Percentiles rank a stretch among this genome's conserved stretches.
phyloP scores from a whole-genome alignment of 495 filamentous ascomycete genomes.

The Rostrohypoxylon terebratum region DNA sequence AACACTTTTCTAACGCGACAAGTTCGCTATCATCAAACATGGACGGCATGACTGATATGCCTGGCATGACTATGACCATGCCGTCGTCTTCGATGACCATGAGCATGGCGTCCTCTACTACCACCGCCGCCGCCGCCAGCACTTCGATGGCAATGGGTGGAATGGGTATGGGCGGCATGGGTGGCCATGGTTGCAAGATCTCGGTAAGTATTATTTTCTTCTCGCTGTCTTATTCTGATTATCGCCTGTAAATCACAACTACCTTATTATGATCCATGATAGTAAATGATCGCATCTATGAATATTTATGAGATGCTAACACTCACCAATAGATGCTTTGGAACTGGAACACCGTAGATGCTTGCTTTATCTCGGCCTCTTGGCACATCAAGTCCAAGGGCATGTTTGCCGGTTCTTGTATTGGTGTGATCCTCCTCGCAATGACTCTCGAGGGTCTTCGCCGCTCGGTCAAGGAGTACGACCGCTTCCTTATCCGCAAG shows the following conservation, averaged over 20 bases:
- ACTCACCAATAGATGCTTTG: slow-evolving; percentile 69
- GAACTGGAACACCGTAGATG: slow-evolving; percentile 78
- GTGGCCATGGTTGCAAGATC: slow-evolving; percentile 32
- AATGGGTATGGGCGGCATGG: slow-evolving; percentile 33
- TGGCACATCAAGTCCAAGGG: slow-evolving; percentile 71
- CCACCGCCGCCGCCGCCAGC: slow-evolving; percentile 40
- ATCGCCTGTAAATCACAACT: not conserved
- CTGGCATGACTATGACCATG: slow-evolving; percentile 13
- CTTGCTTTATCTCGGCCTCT: slow-evolving; percentile 72
- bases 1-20: not conserved
- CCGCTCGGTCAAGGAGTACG: slow-evolving; percentile 70
- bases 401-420: slow-evolving; percentile 77
- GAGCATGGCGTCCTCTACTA: slow-evolving; percentile 1
- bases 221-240: not conserved
- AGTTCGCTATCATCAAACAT: too few species aligned
- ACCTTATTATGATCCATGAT: not conserved
- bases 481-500: slow-evolving; percentile 66
- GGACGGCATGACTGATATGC: slow-evolving; percentile 22
- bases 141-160: slow-evolving; percentile 46
- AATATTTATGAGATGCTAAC: not conserved
- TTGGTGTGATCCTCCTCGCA: slow-evolving; percentile 66
- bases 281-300: not conserved
- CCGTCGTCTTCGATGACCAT: not conserved
- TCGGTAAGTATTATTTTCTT: slow-evolving; percentile 16
- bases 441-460: slow-evolving; percentile 65